Evolutionary conservation across 345 rosid genomes (phyloP).

Genomic region (Acer saccharum): DNA sequence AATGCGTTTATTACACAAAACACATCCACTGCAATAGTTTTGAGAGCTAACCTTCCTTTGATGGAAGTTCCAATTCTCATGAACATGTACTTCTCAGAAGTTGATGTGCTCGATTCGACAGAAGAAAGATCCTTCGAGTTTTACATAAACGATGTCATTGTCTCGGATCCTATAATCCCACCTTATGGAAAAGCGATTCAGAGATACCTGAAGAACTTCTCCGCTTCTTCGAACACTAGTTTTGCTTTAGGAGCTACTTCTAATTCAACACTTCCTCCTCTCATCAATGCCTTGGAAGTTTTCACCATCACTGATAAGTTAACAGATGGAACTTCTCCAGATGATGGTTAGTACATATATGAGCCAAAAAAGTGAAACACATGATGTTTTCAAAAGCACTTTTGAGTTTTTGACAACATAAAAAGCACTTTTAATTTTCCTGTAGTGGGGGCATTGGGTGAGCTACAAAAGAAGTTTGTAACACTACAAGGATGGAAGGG

Average conservation of each 20-base stretch:
- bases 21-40: background rate
- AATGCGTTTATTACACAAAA: constrained; percentile 31
- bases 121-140: constrained; percentile 38
- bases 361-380: too few relatives aligned
- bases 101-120: constrained; percentile 26
- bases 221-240: constrained; percentile 26
- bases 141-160: constrained; percentile 1
- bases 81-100: constrained; percentile 51
- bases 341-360: constrained; percentile 29
- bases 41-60: constrained; percentile 19
- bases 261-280: constrained; percentile 48
- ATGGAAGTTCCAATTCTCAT: constrained; percentile 18
- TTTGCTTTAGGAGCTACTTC: constrained; percentile 34
- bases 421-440: background rate
- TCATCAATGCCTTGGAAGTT: constrained; percentile 48
- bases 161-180: constrained; percentile 23
- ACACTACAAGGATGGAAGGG: constrained; percentile 34
- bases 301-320: constrained; percentile 25
- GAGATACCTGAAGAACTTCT: background rate
- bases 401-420: background rate
- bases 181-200: constrained; percentile 25
- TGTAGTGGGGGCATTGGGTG: constrained; percentile 34
- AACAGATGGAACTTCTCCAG: constrained; percentile 32
- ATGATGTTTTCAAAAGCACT: background rate
- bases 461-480: constrained; percentile 15